Base-by-base conservation (phyloP, 768 basidiomycete genomes). In the Leccinum disarticulatum region DNA sequence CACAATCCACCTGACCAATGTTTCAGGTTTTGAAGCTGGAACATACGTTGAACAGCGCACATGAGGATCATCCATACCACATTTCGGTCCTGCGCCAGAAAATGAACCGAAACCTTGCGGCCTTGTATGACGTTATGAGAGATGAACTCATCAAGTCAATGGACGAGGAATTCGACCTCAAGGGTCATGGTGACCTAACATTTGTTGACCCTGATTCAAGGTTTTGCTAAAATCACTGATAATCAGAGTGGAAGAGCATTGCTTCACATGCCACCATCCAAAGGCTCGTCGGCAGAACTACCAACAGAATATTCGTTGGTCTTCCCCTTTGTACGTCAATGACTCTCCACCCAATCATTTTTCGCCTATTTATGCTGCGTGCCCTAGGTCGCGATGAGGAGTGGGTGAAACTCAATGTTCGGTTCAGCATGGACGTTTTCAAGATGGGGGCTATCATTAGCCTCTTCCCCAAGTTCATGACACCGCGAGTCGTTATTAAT, bases 111-210 rank as follows among this genome's bases (percentile, higher is more conserved):
- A 77, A 77, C 51, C 68, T 85, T 11, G 71, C 66, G 2, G 60
- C 56, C 4, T 63, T 76, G 5, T 77, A 81, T 59, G 69, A 75
- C 0, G 75, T 77, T 31, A 64, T 84, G 47, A 30, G 11, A 3
- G 77, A 81, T 30, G 85, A 86, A 62, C 69, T 84, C 14, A 52
- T 64, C 1, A 56, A 64, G 0, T 73, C 83, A 0, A 78, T 82
- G 55, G 64, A 69, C 1, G 79, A 79, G 5, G 60, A 70, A 41
- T 68, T 85, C 10, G 36, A 60, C 17, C 57, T 65, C 19, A 52
- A 30, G 15, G 66, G 55, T 9, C 25, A 69, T 25, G 70, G 69
- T 71, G 27, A 59, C 51, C 15, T 17, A 7, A 31, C 5, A 3
- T 25, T 49, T 14, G 28, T 17, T n/a, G 30, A 11, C 33, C 33